Evolutionary conservation across 441 rosid species (phyloP).

Genomic region (Biscutella auriculata): DNA sequence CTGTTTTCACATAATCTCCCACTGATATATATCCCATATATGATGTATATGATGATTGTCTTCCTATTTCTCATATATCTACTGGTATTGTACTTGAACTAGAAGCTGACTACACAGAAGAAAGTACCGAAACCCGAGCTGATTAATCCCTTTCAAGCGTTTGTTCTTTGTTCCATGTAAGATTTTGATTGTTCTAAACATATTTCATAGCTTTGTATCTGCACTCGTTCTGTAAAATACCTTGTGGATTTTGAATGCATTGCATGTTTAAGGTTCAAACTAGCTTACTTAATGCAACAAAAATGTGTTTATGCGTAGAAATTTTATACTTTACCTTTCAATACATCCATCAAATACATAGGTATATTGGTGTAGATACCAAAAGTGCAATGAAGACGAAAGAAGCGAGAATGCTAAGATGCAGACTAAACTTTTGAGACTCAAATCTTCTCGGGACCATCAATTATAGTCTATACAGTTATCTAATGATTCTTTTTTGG

Average conservation of each 20-base stretch:
- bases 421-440: constrained; percentile 12
- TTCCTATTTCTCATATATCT: neutral
- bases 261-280: neutral
- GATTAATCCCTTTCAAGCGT: neutral
- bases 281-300: neutral
- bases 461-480: too few relatives aligned
- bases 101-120: neutral
- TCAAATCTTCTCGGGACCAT: too few relatives aligned
- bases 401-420: constrained; percentile 14
- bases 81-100: neutral
- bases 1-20: too few relatives aligned
- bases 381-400: neutral
- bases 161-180: neutral
- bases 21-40: too few relatives aligned
- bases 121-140: neutral
- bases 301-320: neutral
- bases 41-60: too few relatives aligned
- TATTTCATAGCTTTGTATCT: neutral
- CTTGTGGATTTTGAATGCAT: neutral
- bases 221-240: neutral
- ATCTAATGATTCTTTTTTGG: too few relatives aligned
- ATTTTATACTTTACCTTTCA: neutral
- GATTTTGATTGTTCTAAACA: neutral
- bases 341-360: neutral
- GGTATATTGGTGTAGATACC: neutral